These are phyloP conservation scores for Saururus chinensis DNA, from an alignment of 164 flowering plant genomes.

Conservation along the genomic window DNA sequence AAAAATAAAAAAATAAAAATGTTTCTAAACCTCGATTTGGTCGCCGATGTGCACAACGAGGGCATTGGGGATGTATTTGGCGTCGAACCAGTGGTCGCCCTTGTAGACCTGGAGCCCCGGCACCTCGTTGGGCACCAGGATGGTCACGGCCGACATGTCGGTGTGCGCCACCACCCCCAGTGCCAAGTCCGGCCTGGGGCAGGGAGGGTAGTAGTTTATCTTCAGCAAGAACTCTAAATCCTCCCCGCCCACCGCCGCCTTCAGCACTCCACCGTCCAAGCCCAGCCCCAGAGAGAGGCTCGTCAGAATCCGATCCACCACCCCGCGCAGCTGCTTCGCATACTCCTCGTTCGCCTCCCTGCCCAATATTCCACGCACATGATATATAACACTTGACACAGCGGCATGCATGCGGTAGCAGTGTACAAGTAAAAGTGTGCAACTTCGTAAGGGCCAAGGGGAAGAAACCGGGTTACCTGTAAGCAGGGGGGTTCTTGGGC, in stretches of 20 bases:
- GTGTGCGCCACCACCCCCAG: constrained; percentile 37
- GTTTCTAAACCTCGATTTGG: constrained; percentile 23
- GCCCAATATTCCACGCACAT: not conserved
- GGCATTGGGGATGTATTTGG: constrained; percentile 25
- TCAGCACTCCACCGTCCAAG: constrained; percentile 17
- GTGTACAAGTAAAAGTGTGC: too few relatives aligned
- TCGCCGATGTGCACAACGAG: constrained; percentile 33
- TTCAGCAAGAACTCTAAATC: constrained; percentile 20
- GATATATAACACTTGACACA: not conserved
- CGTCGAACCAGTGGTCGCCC: constrained; percentile 26
- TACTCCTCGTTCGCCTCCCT: constrained; percentile 59
- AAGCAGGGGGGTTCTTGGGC: constrained; percentile 69
- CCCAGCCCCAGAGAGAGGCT: constrained; percentile 35
- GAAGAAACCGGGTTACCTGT: constrained; percentile 24
- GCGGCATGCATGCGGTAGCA: not conserved
- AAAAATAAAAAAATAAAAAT: not conserved
- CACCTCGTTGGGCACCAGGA: constrained; percentile 32
- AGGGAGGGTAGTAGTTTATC: constrained; percentile 31
- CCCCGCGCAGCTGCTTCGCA: constrained; percentile 21
- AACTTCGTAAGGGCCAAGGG: not conserved
- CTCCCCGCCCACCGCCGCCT: constrained; percentile 26
- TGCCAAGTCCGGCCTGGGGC: constrained; percentile 38
- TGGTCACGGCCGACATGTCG: constrained; percentile 24
- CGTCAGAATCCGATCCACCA: constrained; percentile 33
- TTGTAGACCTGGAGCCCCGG: constrained; percentile 34